These are phyloP conservation scores for Delitschia confertaspora DNA, from an alignment of 495 filamentous ascomycete genomes.

Conservation along the genomic window DNA sequence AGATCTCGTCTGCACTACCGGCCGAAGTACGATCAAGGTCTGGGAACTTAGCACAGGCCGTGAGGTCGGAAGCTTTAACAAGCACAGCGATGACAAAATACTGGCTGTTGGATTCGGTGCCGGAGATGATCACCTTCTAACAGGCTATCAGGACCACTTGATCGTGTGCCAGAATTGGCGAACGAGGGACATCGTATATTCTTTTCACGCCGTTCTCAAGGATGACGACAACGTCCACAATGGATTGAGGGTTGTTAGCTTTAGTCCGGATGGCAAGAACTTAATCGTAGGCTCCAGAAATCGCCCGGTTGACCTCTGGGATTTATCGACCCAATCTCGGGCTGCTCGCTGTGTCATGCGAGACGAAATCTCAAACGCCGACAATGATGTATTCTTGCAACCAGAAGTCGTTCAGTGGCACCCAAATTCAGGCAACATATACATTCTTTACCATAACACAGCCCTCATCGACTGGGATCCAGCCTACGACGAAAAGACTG, in stretches of 20 bases:
- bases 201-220: too few relatives aligned
- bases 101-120: background rate
- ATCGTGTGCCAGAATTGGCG: background rate
- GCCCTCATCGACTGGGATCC: slow-evolving; percentile 3
- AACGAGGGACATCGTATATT: too few relatives aligned
- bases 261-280: too few relatives aligned
- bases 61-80: background rate
- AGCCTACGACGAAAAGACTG: slow-evolving; percentile 4
- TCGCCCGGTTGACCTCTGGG: too few relatives aligned
- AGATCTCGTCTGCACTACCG: background rate
- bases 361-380: background rate
- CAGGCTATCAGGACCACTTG: slow-evolving; percentile 1
- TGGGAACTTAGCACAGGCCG: slow-evolving; percentile 5
- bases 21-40: slow-evolving; percentile 1
- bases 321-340: too few relatives aligned
- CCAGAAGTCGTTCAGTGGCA: slow-evolving; percentile 2
- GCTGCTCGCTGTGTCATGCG: background rate
- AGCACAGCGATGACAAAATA: background rate
- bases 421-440: background rate
- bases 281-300: too few relatives aligned
- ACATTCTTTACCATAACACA: slow-evolving; percentile 9
- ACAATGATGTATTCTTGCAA: slow-evolving; percentile 1
- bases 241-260: too few relatives aligned
- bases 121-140: background rate
- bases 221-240: too few relatives aligned